Base-by-base conservation (phyloP, 108 stramenopile genomes). In the Discostella stelligeroides region DNA sequence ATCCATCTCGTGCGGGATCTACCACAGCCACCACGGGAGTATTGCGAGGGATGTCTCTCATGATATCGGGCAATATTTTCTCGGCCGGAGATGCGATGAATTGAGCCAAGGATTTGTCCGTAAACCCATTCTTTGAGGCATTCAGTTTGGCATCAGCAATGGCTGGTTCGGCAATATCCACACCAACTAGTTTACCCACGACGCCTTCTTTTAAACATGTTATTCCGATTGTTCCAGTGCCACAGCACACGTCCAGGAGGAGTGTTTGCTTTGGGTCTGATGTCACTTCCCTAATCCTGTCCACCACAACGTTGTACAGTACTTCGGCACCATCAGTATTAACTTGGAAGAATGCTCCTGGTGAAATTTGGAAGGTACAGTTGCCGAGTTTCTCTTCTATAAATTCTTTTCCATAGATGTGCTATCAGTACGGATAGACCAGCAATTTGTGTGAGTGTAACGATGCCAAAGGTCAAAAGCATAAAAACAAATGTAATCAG, bases 291-390 rank as follows among this genome's bases (percentile, higher is more conserved):
- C 65, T 79, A n/a, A 90, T 69, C 49, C 70, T 64, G 27, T 96
- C 90, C 30, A 92, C 83, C 3, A 94, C 90, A 62, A 88, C 80
- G 27, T 75, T 64, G 78, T 96, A 98, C 8, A 98, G 83, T 13
- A 84, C 68, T 57, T 96, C 95, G 0, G 96, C 95, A 28, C 91
- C 89, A 34, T 70, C 76, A 5, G 95, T 95, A 45, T 95, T 98
- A 0, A 95, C 94, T 73, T 98, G 97, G 72, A 98, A 98, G 83
- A 98, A 98, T 13, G 97, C 95, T 25, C 87, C 85, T 3, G 95
- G 94, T 21, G 90, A 92, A n/a, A 98, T 92, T 68, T 87, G 88
- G 69, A 96, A 98, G 12, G 69, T 84, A 62, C 91, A 88, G 30
- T 87, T 85, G 13, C 89, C 80, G 12, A 98, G 75, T 42, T 59